These are phyloP conservation scores for Phytophthora crassamura DNA, from an alignment of 352 stramenopile species.

Conservation along the genomic window DNA sequence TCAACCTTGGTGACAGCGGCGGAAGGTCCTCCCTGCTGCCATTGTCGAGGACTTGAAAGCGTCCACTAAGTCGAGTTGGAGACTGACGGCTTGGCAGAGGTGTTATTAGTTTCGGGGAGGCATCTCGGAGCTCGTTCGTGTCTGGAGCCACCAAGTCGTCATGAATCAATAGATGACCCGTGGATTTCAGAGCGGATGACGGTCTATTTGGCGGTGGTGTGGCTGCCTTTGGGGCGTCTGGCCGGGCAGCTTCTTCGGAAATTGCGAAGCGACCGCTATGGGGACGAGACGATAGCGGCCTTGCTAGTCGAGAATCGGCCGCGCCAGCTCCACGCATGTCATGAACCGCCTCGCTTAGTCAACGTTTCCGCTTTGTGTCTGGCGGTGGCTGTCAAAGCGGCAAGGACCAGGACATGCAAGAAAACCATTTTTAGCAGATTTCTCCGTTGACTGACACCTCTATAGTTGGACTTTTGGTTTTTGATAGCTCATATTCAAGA, in stretches of 20 bases:
- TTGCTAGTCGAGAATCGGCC: conserved; percentile 18
- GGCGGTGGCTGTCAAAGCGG: not conserved
- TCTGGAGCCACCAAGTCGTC: conserved; percentile 18
- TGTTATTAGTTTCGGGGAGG: conserved; percentile 2
- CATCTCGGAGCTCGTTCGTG: conserved; percentile 12
- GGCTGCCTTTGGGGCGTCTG: conserved; percentile 3
- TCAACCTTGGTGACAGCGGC: conserved; percentile 1
- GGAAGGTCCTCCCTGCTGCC: conserved; percentile 18
- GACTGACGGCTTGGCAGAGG: conserved; percentile 1
- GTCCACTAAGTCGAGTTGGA: conserved; percentile 16
- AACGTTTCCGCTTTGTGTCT: not conserved
- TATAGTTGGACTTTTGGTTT: no score
- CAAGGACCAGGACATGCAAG: no score
- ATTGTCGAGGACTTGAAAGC: conserved; percentile 10
- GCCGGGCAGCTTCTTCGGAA: conserved; percentile 9
- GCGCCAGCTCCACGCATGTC: conserved; percentile 22
- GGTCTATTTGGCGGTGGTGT: conserved; percentile 7
- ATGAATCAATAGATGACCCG: conserved; percentile 29
- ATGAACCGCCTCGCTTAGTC: conserved; percentile 2
- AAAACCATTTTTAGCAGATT: no score
- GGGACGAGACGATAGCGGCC: conserved; percentile 10
- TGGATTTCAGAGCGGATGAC: conserved; percentile 26
- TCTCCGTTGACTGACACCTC: no score
- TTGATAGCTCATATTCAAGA: no score
- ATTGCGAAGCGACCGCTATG: conserved; percentile 12